Evolutionary conservation across 2,329 filamentous ascomycete species (phyloP).

Genomic region (Xylaria sp.): DNA sequence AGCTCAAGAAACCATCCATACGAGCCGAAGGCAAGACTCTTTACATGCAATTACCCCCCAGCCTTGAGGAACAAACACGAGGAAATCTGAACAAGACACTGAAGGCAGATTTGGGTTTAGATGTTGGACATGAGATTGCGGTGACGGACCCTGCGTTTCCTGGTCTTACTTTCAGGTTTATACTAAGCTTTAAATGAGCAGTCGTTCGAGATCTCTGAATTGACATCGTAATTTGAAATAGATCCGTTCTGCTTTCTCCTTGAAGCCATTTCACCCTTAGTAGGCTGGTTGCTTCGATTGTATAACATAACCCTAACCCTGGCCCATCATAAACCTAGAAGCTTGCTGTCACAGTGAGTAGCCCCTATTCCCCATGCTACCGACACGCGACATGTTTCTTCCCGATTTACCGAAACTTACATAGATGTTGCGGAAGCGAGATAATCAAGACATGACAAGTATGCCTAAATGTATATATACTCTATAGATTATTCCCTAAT

Average conservation of each 20-base stretch:
- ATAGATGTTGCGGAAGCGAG: neutral
- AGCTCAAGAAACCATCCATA: constrained; percentile 93
- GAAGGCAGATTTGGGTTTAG: constrained; percentile 72
- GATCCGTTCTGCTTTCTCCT: neutral
- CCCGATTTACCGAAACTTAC: neutral
- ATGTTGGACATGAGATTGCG: constrained; percentile 86
- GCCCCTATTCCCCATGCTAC: neutral
- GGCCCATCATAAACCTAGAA: neutral
- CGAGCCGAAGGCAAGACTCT: constrained; percentile 82
- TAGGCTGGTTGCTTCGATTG: neutral
- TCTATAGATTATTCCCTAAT: neutral
- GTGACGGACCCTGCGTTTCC: constrained; percentile 92
- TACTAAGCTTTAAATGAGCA: constrained; percentile 57
- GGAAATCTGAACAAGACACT: constrained; percentile 85
- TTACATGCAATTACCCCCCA: constrained; percentile 87
- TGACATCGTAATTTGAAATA: neutral
- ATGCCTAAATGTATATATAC: neutral
- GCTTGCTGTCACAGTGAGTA: neutral
- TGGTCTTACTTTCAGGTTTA: constrained; percentile 73
- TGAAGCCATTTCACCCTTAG: neutral
- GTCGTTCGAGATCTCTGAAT: neutral
- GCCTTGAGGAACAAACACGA: constrained; percentile 85
- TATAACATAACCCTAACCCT: neutral
- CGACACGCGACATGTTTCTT: neutral
- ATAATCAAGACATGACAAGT: neutral